A percentile compares a stretch with the other conserved stretches of the same genome.
Evolutionary conservation across 768 basidiomycete species (phyloP).

Genomic region (Antrodiella citrinella): DNA sequence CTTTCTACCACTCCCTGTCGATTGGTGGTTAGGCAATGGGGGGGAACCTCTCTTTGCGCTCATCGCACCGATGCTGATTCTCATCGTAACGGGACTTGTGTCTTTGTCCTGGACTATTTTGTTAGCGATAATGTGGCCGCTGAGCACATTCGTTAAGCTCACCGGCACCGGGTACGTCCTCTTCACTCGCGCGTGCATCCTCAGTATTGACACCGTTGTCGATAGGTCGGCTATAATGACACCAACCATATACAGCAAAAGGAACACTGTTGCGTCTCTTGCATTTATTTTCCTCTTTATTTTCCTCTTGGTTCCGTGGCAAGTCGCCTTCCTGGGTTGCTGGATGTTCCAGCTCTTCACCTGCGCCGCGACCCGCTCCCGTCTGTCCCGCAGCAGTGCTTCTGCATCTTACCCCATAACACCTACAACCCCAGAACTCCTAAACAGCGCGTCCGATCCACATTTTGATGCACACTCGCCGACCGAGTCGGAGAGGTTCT

Average conservation of each 20-base stretch:
- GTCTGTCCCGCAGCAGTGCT: background rate
- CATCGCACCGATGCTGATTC: slow-evolving; percentile 48
- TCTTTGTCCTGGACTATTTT: slow-evolving; percentile 51
- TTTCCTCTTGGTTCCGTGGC: slow-evolving; percentile 78
- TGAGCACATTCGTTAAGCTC: slow-evolving; percentile 23
- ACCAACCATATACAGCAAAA: slow-evolving; percentile 15
- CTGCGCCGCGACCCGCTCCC: slow-evolving; percentile 28
- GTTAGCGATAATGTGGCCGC: slow-evolving; percentile 36
- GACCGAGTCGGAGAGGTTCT: background rate
- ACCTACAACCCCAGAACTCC: background rate
- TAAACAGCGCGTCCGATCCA: background rate
- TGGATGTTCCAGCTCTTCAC: slow-evolving; percentile 74
- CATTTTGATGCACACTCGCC: background rate
- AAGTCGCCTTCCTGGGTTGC: slow-evolving; percentile 81
- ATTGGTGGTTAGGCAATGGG: slow-evolving; percentile 52
- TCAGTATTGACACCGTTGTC: background rate
- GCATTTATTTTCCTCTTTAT: slow-evolving; percentile 54
- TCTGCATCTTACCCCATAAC: background rate
- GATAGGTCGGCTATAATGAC: no score
- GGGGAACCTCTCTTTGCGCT: slow-evolving; percentile 40
- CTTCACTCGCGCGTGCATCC: background rate
- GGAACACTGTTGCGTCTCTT: slow-evolving; percentile 51
- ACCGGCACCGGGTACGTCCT: background rate
- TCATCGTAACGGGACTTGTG: slow-evolving; percentile 61
- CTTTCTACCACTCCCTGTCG: slow-evolving; percentile 46